Evolutionary conservation across 116 monocot genomes (phyloP).

Genomic region (Zostera marina): DNA sequence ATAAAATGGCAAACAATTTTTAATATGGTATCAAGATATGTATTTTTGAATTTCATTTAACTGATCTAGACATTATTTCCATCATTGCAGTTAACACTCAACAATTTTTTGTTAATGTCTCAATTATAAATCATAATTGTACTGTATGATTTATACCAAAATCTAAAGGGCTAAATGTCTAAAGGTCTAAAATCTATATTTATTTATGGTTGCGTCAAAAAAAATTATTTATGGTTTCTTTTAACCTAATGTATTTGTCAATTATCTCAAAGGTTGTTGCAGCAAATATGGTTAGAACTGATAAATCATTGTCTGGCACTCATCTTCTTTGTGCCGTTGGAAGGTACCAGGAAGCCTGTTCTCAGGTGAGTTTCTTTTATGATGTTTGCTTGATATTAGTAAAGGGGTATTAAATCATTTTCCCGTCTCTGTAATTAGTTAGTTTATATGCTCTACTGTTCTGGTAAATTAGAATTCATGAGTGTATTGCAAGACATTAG

Average conservation of each 20-base stretch:
- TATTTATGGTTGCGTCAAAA: neutral
- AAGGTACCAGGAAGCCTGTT: slow-evolving; percentile 96
- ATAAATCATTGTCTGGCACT: slow-evolving; percentile 79
- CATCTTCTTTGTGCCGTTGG: slow-evolving; percentile 99
- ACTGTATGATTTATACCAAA: too few relatives aligned
- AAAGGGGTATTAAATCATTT: too few relatives aligned
- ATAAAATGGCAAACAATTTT: neutral
- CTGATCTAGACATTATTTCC: too few relatives aligned
- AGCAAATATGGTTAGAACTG: slow-evolving; percentile 99
- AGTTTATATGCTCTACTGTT: too few relatives aligned
- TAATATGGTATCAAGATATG: neutral
- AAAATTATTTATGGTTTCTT: neutral
- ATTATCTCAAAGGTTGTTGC: slow-evolving; percentile 63
- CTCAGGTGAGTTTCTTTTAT: slow-evolving; percentile 43
- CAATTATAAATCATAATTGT: neutral
- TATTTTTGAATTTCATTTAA: too few relatives aligned
- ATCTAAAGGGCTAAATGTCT: neutral
- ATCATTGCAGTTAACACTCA: too few relatives aligned
- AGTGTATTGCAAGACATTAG: too few relatives aligned
- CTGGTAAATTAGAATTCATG: too few relatives aligned
- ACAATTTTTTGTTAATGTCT: neutral
- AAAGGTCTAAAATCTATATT: neutral
- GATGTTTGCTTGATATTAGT: neutral
- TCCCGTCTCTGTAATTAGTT: too few relatives aligned
- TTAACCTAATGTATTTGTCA: slow-evolving; percentile 1